Evolutionary conservation across 257 asterid genomes (phyloP).

Genomic region (Perilla frutescens): DNA sequence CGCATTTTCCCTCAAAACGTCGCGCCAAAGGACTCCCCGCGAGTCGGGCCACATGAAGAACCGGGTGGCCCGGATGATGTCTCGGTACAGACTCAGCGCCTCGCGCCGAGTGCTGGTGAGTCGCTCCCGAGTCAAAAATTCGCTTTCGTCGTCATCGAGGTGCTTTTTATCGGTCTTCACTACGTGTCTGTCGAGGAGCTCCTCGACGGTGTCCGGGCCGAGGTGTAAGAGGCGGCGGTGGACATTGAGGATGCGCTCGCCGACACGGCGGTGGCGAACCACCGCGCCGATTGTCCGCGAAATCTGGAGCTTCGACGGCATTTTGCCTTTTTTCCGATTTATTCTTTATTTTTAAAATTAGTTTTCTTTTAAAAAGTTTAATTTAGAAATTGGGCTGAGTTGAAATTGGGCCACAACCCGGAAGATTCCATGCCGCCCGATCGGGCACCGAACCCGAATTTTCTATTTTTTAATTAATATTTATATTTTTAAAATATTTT

Average conservation of each 20-base stretch:
- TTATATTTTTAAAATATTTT: no score
- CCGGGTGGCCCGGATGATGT: constrained; percentile 81
- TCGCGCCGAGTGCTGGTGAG: constrained; percentile 90
- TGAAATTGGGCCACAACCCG: no score
- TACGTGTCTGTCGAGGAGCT: constrained; percentile 81
- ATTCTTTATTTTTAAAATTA: no score
- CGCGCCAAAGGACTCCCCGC: constrained; percentile 88
- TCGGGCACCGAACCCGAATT: no score
- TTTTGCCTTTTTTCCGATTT: constrained; percentile 7
- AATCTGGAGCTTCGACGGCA: constrained; percentile 44
- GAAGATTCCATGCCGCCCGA: no score
- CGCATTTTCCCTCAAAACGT: constrained; percentile 83
- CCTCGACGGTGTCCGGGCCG: constrained; percentile 94
- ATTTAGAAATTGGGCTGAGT: no score
- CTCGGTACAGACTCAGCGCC: constrained; percentile 86
- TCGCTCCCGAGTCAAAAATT: constrained; percentile 58
- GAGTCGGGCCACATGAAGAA: constrained; percentile 91
- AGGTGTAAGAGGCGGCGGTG: constrained; percentile 57
- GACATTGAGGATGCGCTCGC: constrained; percentile 19
- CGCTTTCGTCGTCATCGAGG: constrained; percentile 67
- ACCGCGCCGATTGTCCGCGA: constrained; percentile 40
- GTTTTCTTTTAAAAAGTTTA: no score
- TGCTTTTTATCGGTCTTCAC: constrained; percentile 55
- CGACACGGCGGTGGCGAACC: constrained; percentile 34
- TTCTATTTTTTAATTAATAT: no score